Evolutionary conservation across 2,329 filamentous ascomycete species (phyloP).

Genomic region (Mariannaea sp.): DNA sequence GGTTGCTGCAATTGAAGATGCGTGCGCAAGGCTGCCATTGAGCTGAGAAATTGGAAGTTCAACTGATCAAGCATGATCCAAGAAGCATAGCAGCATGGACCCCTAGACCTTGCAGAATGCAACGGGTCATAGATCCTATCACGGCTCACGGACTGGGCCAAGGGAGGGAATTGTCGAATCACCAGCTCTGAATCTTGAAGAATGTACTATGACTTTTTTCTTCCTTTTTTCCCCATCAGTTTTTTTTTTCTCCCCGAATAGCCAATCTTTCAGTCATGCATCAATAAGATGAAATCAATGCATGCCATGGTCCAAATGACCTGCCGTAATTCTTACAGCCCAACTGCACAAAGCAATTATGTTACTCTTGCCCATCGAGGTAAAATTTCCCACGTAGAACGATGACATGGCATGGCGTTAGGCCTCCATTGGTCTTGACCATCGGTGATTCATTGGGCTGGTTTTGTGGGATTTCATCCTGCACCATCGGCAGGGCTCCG

Average conservation of each 20-base stretch:
- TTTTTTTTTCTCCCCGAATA: background rate
- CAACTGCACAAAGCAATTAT: background rate
- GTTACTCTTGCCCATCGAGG: background rate
- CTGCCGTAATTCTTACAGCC: background rate
- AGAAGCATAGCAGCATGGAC: slow-evolving; percentile 2
- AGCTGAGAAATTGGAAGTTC: slow-evolving; percentile 7
- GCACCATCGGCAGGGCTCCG: slow-evolving; percentile 8
- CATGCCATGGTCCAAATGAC: background rate
- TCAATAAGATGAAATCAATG: slow-evolving; percentile 14
- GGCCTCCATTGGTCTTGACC: slow-evolving; percentile 1
- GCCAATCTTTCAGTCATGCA: background rate
- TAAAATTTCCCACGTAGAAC: background rate
- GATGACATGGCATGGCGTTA: slow-evolving; percentile 7
- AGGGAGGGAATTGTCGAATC: background rate
- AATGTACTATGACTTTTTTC: background rate
- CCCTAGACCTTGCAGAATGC: slow-evolving; percentile 2
- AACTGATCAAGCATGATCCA: slow-evolving; percentile 6
- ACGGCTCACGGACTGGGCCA: background rate
- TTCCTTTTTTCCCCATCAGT: background rate
- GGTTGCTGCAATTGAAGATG: slow-evolving; percentile 8
- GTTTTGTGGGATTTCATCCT: background rate
- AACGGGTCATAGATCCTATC: background rate
- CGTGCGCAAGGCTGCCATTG: background rate
- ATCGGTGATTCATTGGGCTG: slow-evolving; percentile 10
- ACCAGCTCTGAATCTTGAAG: background rate